A percentile compares a stretch with the other conserved stretches of the same genome.
These are phyloP conservation scores for Lindgomyces ingoldianus DNA, from an alignment of 495 filamentous ascomycete species.

Conservation along the genomic window DNA sequence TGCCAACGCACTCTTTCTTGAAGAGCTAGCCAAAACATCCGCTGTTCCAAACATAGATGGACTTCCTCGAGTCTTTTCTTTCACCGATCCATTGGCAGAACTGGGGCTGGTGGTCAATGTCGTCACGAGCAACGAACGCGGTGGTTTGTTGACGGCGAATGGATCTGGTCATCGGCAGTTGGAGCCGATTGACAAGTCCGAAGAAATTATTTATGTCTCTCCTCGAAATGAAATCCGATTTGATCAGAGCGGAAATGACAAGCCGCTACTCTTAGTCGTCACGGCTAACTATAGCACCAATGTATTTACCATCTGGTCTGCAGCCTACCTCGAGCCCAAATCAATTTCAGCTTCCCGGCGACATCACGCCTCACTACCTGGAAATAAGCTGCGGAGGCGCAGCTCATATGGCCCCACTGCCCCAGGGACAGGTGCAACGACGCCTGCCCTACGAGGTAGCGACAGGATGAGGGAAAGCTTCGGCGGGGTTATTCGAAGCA, in stretches of 20 bases:
- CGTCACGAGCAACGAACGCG: conserved; percentile 24
- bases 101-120: conserved; percentile 73
- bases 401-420: conserved; percentile 69
- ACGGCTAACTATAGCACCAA: conserved; percentile 74
- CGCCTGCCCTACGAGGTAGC: conserved; percentile 61
- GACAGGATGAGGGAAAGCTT: conserved; percentile 59
- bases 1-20: conserved; percentile 23
- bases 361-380: conserved; percentile 53
- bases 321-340: conserved; percentile 64
- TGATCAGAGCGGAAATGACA: conserved; percentile 30
- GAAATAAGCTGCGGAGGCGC: conserved; percentile 66
- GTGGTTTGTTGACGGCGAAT: conserved; percentile 22
- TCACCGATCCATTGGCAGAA: conserved; percentile 85
- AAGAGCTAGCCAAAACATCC: conserved; percentile 31
- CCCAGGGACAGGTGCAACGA: conserved; percentile 77
- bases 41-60: conserved; percentile 45
- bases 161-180: conserved; percentile 42
- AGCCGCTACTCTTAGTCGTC: conserved; percentile 71
- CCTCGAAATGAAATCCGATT: conserved; percentile 54
- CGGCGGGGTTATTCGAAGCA: conserved; percentile 46
- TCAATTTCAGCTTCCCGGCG: conserved; percentile 54
- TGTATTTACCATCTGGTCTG: conserved; percentile 76
- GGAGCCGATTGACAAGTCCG: conserved; percentile 62
- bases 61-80: conserved; percentile 76
- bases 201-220: conserved; percentile 81